phyloP scores from a whole-genome alignment of 2,329 filamentous ascomycete genomes.

The Fusarium siculi region DNA sequence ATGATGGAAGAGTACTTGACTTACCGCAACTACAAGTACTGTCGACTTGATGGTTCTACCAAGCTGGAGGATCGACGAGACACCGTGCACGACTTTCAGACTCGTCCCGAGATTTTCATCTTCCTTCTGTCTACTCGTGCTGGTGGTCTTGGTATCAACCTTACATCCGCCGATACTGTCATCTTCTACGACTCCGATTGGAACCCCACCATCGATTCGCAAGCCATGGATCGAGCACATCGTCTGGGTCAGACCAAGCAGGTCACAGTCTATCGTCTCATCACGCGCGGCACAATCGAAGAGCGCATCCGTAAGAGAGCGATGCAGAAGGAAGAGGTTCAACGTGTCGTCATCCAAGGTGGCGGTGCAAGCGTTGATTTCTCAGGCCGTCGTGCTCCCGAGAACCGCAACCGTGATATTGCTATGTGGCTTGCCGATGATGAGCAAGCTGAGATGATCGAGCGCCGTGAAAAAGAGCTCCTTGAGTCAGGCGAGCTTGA shows the following conservation, averaged over 20 bases:
- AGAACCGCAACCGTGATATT: conserved; percentile 97
- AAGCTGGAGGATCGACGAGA: conserved; percentile 97
- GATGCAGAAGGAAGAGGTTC: conserved; percentile 97
- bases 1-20: conserved; percentile 99
- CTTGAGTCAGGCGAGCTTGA: conserved; percentile 76
- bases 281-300: conserved; percentile 96
- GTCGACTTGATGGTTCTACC: conserved; percentile 93
- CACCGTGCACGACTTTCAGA: conserved; percentile 97
- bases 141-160: conserved; percentile 96
- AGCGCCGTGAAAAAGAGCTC: conserved; percentile 89
- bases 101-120: conserved; percentile 92
- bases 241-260: conserved; percentile 95
- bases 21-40: conserved; percentile 99
- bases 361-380: conserved; percentile 94
- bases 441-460: conserved; percentile 93
- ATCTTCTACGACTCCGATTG: conserved; percentile 99
- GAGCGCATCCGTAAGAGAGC: conserved; percentile 97
- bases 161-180: conserved; percentile 95
- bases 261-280: conserved; percentile 96
- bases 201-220: conserved; percentile 98
- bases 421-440: conserved; percentile 99
- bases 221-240: conserved; percentile 99
- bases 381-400: conserved; percentile 85
- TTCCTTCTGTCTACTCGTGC: conserved; percentile 96
- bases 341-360: conserved; percentile 94